phyloP scores from a whole-genome alignment of 768 basidiomycete genomes.

The Calocybe indica region DNA sequence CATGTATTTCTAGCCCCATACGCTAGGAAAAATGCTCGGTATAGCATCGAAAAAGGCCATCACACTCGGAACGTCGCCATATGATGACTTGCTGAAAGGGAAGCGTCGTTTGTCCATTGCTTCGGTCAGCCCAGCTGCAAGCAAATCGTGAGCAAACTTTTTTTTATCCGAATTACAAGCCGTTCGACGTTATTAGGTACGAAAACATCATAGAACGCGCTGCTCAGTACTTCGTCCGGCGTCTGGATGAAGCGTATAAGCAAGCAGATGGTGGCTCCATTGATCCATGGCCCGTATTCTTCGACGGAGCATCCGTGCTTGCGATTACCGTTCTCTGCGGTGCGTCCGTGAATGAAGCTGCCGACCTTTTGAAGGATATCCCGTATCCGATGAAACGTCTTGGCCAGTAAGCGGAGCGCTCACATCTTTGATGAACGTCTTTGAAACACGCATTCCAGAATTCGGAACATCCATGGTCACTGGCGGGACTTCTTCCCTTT shows the following conservation, averaged over 20 bases:
- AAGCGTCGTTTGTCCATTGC: conserved; percentile 12
- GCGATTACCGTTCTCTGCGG: conserved; percentile 9
- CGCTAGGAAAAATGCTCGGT: conserved; percentile 7
- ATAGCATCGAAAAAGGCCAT: conserved; percentile 7
- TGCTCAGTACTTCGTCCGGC: conserved; percentile 8
- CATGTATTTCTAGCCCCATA: conserved; percentile 4
- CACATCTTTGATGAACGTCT: too few species aligned
- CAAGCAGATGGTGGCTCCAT: conserved; percentile 2
- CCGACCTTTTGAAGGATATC: conserved; percentile 6
- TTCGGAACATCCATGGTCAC: conserved; percentile 11
- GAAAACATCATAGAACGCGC: conserved; percentile 8
- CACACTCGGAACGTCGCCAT: conserved; percentile 11
- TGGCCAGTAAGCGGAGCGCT: conserved; percentile 7
- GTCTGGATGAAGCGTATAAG: conserved; percentile 3
- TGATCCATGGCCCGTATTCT: conserved; percentile 8
- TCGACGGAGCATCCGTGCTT: conserved; percentile 8
- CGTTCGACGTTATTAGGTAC: conserved; percentile 3
- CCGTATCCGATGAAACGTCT: conserved; percentile 14
- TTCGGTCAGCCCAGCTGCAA: conserved; percentile 10
- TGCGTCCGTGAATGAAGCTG: conserved; percentile 8
- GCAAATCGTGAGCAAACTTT: conserved; percentile 1
- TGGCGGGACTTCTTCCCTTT: conserved; percentile 11
- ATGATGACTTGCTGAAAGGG: conserved; percentile 8
- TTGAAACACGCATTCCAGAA: not conserved
- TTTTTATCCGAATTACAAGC: too few species aligned